These are phyloP conservation scores for Tagetes erecta DNA, from an alignment of 129 eudicot genomes.

Conservation along the genomic window DNA sequence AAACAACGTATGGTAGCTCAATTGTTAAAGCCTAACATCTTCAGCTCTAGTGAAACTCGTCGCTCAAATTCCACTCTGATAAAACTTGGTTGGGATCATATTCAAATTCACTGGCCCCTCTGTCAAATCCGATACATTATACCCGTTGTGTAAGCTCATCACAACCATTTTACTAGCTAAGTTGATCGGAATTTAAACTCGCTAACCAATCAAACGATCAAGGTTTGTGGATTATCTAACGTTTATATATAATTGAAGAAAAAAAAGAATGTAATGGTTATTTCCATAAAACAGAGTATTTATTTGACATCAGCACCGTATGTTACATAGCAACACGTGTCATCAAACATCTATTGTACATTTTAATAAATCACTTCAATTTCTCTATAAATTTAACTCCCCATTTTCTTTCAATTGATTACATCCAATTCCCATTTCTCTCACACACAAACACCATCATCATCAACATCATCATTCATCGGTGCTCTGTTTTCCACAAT, in stretches of 20 bases:
- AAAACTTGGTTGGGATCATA: too few species aligned
- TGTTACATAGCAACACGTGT: conserved; percentile 6
- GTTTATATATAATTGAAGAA: neutral
- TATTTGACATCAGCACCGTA: neutral
- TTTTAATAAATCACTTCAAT: neutral
- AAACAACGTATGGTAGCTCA: too few species aligned
- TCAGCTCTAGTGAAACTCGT: too few species aligned
- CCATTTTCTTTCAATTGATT: neutral
- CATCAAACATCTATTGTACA: neutral
- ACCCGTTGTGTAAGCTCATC: too few species aligned
- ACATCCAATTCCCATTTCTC: neutral
- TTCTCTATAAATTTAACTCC: conserved; percentile 21
- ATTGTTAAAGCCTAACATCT: too few species aligned
- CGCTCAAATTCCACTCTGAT: too few species aligned
- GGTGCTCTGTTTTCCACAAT: conserved; percentile 27
- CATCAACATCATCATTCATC: conserved; percentile 12
- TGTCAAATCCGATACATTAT: too few species aligned
- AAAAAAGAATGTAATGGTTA: neutral
- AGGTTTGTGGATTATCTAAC: neutral
- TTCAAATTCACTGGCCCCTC: too few species aligned
- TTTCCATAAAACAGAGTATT: neutral
- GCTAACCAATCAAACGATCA: neutral
- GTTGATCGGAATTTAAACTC: too few species aligned
- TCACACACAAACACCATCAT: neutral
- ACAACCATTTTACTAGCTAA: too few species aligned